Evolutionary conservation across 1,284 basidiomycete genomes (phyloP).

Genomic region (Volvariella volvacea): DNA sequence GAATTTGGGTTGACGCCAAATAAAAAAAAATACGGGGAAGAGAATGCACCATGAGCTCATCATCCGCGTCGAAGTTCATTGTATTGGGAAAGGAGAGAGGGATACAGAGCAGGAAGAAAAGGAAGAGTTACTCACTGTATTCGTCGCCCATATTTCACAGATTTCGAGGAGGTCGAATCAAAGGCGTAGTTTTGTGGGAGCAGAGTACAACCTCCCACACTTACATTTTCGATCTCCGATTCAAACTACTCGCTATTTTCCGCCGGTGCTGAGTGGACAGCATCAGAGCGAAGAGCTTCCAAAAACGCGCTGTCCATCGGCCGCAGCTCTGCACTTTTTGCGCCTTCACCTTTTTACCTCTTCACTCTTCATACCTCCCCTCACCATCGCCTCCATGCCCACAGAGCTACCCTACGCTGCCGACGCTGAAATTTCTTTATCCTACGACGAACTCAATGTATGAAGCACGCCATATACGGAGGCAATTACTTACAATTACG

Average conservation of each 20-base stretch:
- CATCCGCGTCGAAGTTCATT: constrained; percentile 12
- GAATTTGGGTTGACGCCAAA: too few species aligned
- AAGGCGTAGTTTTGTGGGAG: constrained; percentile 1
- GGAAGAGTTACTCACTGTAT: constrained; percentile 30
- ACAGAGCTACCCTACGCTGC: constrained; percentile 95
- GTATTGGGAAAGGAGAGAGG: neutral
- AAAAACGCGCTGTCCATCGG: constrained; percentile 16
- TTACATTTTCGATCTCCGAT: constrained; percentile 14
- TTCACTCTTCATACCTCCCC: neutral
- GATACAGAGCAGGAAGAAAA: constrained; percentile 13
- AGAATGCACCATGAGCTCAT: constrained; percentile 60
- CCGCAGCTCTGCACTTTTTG: constrained; percentile 12
- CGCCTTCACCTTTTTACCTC: constrained; percentile 5
- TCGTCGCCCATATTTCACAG: constrained; percentile 28
- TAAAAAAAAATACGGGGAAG: constrained; percentile 30
- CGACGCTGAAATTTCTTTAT: constrained; percentile 85
- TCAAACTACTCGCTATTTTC: constrained; percentile 8
- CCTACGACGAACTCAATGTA: constrained; percentile 88
- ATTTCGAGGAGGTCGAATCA: constrained; percentile 1
- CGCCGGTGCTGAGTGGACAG: neutral
- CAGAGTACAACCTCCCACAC: constrained; percentile 12
- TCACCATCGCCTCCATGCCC: constrained; percentile 36
- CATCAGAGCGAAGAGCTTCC: neutral
- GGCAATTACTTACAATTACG: constrained; percentile 5
- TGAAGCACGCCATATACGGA: constrained; percentile 7